phyloP scores from a whole-genome alignment of 2,329 filamentous ascomycete genomes.

The Hypoxylon sp. region DNA sequence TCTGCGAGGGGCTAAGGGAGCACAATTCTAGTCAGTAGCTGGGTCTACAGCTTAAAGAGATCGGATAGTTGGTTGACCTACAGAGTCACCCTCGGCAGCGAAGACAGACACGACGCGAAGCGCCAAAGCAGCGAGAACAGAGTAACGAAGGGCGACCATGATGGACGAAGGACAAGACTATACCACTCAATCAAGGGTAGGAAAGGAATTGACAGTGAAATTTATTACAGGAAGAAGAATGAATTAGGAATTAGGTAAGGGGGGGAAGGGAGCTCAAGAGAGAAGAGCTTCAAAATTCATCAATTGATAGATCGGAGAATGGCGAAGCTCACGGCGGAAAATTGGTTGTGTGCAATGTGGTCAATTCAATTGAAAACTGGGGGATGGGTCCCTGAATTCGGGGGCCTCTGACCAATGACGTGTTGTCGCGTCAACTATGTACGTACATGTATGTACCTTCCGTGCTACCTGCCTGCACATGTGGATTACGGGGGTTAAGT shows the following conservation, averaged over 20 bases:
- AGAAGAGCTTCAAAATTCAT: slow-evolving; percentile 36
- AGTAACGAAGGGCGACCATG: slow-evolving; percentile 56
- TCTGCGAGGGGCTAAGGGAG: slow-evolving; percentile 47
- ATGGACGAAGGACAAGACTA: slow-evolving; percentile 35
- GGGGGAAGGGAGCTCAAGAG: slow-evolving; percentile 21
- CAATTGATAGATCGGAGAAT: slow-evolving; percentile 24
- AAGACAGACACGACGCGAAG: slow-evolving; percentile 55
- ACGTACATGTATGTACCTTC: neutral
- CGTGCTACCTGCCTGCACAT: neutral
- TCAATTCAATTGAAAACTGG: slow-evolving; percentile 40
- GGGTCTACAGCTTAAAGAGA: neutral
- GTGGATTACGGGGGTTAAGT: neutral
- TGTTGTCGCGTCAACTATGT: slow-evolving; percentile 30
- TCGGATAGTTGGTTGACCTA: slow-evolving; percentile 44
- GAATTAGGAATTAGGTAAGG: slow-evolving; percentile 24
- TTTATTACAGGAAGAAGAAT: slow-evolving; percentile 2
- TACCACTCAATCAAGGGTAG: slow-evolving; percentile 16
- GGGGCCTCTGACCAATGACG: slow-evolving; percentile 38
- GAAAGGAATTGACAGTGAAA: slow-evolving; percentile 16
- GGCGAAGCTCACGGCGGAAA: slow-evolving; percentile 37
- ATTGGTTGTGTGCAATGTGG: slow-evolving; percentile 47
- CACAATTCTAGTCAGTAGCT: slow-evolving; percentile 17
- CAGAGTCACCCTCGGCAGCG: slow-evolving; percentile 51
- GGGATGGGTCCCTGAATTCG: slow-evolving; percentile 27
- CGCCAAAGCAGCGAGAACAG: slow-evolving; percentile 54